Percentiles rank a stretch among this genome's conserved stretches.
Evolutionary conservation across 2,329 filamentous ascomycete genomes (phyloP).

Genomic region (Xylaria hypoxylon): DNA sequence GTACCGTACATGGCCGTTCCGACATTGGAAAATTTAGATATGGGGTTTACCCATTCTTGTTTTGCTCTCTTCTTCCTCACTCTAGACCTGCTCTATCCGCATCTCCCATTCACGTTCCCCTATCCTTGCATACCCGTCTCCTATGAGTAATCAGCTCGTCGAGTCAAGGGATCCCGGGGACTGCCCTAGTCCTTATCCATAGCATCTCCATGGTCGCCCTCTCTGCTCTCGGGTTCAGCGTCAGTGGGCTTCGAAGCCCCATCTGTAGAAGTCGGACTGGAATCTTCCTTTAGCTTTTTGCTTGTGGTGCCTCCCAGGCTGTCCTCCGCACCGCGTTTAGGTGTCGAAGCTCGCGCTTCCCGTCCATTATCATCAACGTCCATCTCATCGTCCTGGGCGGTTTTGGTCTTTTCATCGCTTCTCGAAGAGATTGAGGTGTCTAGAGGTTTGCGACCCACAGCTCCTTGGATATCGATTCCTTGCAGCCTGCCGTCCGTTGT

Average conservation of each 20-base stretch:
- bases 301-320: constrained; percentile 55
- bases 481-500: constrained; percentile 59
- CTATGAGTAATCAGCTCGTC: background rate
- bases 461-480: constrained; percentile 70
- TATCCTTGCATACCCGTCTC: background rate
- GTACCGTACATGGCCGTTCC: constrained; percentile 11
- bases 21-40: background rate
- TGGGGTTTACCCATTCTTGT: constrained; percentile 1
- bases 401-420: constrained; percentile 35
- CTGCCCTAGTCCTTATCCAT: constrained; percentile 36
- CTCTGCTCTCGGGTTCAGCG: constrained; percentile 14
- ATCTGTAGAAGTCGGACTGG: constrained; percentile 12
- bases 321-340: constrained; percentile 68
- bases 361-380: constrained; percentile 45
- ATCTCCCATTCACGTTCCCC: background rate
- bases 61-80: constrained; percentile 2
- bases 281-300: constrained; percentile 65
- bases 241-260: constrained; percentile 7
- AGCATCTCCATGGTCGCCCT: constrained; percentile 27
- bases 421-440: constrained; percentile 39
- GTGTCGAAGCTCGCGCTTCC: constrained; percentile 52
- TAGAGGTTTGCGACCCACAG: constrained; percentile 64
- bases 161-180: background rate
- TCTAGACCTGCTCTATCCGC: constrained; percentile 14
- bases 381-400: constrained; percentile 48